Conservation (phyloP, 345 rosid genomes). For the Acer negundo region DNA sequence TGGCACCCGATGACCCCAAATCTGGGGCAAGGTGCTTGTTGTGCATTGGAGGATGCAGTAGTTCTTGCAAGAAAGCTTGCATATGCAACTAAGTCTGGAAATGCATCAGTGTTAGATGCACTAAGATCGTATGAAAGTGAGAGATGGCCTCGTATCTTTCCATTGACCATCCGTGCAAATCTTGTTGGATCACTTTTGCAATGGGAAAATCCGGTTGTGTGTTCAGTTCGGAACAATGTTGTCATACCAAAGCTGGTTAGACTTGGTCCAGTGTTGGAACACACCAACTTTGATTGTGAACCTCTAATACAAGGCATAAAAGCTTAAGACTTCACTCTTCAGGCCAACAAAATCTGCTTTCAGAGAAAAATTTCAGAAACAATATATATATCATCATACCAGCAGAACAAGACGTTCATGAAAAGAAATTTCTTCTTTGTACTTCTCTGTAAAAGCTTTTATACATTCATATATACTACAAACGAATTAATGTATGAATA, state of each 20-base stretch:
- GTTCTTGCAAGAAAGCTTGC: slow-evolving; percentile 73
- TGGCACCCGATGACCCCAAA: slow-evolving; percentile 99
- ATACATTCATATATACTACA: neutral
- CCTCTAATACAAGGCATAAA: slow-evolving; percentile 37
- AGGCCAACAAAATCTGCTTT: neutral
- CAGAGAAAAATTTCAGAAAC: neutral
- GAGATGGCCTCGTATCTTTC: slow-evolving; percentile 78
- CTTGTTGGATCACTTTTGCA: slow-evolving; percentile 81
- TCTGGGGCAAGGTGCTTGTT: slow-evolving; percentile 91
- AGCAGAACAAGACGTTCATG: neutral
- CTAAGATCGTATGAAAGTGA: slow-evolving; percentile 67
- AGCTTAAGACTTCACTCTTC: slow-evolving; percentile 17
- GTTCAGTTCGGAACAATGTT: slow-evolving; percentile 62
- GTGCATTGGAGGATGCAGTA: slow-evolving; percentile 85
- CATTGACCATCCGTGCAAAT: slow-evolving; percentile 70
- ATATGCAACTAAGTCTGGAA: slow-evolving; percentile 41
- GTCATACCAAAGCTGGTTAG: slow-evolving; percentile 67
- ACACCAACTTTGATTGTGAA: slow-evolving; percentile 78
- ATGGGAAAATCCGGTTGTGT: slow-evolving; percentile 80
- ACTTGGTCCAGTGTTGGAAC: slow-evolving; percentile 77
- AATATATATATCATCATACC: neutral
- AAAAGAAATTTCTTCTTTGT: neutral
- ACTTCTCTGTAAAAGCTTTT: neutral
- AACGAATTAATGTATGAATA: neutral
- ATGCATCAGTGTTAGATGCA: slow-evolving; percentile 51